Evolutionary conservation across 805 yeast genomes (phyloP).

Genomic region (Myxozyma mucilagina): DNA sequence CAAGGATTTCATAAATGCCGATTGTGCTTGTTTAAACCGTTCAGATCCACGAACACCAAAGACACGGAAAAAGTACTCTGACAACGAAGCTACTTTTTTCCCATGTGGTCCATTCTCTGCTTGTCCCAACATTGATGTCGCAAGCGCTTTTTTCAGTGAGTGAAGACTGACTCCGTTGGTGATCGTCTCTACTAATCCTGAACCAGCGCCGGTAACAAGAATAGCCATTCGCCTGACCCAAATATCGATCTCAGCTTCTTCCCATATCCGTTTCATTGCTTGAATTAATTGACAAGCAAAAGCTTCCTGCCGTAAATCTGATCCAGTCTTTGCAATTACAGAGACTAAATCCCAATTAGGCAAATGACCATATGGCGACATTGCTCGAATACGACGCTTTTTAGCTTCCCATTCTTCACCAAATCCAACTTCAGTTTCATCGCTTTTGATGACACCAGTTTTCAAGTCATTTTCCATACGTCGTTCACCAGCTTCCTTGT

Average conservation of each 20-base stretch:
- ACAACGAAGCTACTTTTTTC: slow-evolving; percentile 60
- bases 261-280: slow-evolving; percentile 85
- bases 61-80: slow-evolving; percentile 73
- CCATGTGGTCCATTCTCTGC: slow-evolving; percentile 69
- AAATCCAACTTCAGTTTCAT: slow-evolving; percentile 55
- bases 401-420: slow-evolving; percentile 94
- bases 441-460: slow-evolving; percentile 61
- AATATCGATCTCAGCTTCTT: slow-evolving; percentile 60
- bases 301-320: slow-evolving; percentile 94
- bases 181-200: slow-evolving; percentile 94
- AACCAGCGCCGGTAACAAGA: slow-evolving; percentile 80
- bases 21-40: slow-evolving; percentile 72
- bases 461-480: slow-evolving; percentile 90
- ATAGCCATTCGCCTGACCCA: slow-evolving; percentile 97
- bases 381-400: slow-evolving; percentile 72
- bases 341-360: slow-evolving; percentile 95
- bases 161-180: slow-evolving; percentile 93
- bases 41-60: slow-evolving; percentile 62
- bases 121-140: slow-evolving; percentile 65
- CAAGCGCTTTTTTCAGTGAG: slow-evolving; percentile 88
- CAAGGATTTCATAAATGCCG: slow-evolving; percentile 78
- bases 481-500: slow-evolving; percentile 76
- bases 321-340: slow-evolving; percentile 95
- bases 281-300: slow-evolving; percentile 94
- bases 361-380: slow-evolving; percentile 79